These are phyloP conservation scores for Alternaria sp. DNA, from an alignment of 2,329 filamentous ascomycete genomes.

Conservation along the genomic window DNA sequence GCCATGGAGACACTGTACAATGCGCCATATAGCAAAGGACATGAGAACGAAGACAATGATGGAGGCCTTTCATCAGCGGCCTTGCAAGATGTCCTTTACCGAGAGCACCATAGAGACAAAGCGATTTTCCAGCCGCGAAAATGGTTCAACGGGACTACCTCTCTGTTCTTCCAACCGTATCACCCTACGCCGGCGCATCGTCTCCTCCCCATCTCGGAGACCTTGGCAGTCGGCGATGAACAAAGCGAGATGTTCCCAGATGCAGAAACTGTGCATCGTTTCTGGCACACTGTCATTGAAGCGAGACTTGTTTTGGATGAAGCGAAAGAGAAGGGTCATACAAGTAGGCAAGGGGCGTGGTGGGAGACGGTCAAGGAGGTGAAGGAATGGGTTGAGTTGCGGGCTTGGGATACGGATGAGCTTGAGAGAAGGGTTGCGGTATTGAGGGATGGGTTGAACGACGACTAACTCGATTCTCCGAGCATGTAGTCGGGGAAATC, in stretches of 20 bases:
- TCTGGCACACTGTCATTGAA: slow-evolving; percentile 30
- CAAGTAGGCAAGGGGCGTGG: slow-evolving; percentile 5
- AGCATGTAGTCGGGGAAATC: not conserved
- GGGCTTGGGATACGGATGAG: slow-evolving; percentile 15
- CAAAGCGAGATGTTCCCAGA: slow-evolving; percentile 16
- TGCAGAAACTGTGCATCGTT: slow-evolving; percentile 19
- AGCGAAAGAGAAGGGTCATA: slow-evolving; percentile 18
- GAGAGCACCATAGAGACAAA: not conserved
- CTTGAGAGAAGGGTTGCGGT: slow-evolving; percentile 1
- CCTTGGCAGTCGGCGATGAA: not conserved
- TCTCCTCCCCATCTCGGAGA: not conserved
- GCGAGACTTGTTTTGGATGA: slow-evolving; percentile 24
- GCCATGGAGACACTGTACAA: slow-evolving; percentile 32
- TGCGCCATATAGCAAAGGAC: slow-evolving; percentile 36
- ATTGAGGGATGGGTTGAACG: slow-evolving; percentile 7
- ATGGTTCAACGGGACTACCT: slow-evolving; percentile 13
- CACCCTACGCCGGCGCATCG: not conserved
- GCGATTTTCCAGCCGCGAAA: not conserved
- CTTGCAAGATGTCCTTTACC: slow-evolving; percentile 50
- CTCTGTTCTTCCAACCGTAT: slow-evolving; percentile 1
- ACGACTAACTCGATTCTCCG: not conserved
- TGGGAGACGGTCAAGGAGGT: slow-evolving; percentile 18
- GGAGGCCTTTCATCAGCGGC: slow-evolving; percentile 43
- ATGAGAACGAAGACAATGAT: not conserved
- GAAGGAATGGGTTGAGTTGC: slow-evolving; percentile 18